These are phyloP conservation scores for Rhizophlyctis rosea DNA, from an alignment of 192 early-diverging fungal species.

Conservation along the genomic window DNA sequence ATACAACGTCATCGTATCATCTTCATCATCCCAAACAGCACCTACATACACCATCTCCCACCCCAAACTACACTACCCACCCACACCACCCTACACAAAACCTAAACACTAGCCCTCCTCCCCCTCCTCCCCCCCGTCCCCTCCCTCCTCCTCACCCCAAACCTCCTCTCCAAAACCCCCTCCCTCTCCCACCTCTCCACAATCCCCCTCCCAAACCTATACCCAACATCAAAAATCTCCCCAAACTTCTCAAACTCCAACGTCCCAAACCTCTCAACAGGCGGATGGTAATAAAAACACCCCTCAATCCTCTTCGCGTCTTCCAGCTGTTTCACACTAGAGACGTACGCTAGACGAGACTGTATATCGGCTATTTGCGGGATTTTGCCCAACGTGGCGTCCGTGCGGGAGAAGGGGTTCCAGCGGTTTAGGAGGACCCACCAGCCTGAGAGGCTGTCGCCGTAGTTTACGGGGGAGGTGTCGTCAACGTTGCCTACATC, in stretches of 20 bases:
- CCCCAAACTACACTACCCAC: too few species aligned
- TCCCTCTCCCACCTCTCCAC: slow-evolving; percentile 78
- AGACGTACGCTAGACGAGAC: slow-evolving; percentile 88
- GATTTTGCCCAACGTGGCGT: slow-evolving; percentile 58
- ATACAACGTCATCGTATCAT: too few species aligned
- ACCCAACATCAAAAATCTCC: slow-evolving; percentile 84
- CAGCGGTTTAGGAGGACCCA: slow-evolving; percentile 75
- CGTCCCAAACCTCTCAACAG: slow-evolving; percentile 80
- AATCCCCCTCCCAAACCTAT: slow-evolving; percentile 75
- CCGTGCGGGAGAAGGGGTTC: slow-evolving; percentile 64
- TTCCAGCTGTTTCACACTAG: slow-evolving; percentile 79
- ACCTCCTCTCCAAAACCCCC: slow-evolving; percentile 56
- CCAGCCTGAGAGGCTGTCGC: slow-evolving; percentile 91
- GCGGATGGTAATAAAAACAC: slow-evolving; percentile 78
- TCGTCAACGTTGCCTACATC: slow-evolving; percentile 93
- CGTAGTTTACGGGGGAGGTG: slow-evolving; percentile 86
- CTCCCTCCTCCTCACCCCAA: slow-evolving; percentile 35
- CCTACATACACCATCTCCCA: too few species aligned
- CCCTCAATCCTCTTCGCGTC: slow-evolving; percentile 80
- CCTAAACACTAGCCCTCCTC: too few species aligned
- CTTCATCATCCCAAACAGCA: too few species aligned
- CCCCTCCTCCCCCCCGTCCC: slow-evolving; percentile 3
- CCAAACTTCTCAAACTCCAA: slow-evolving; percentile 89
- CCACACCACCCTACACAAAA: too few species aligned
- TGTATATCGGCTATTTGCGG: slow-evolving; percentile 94